Base-by-base conservation (phyloP, 176 grass and related monocot genomes). In the Canna indica region DNA sequence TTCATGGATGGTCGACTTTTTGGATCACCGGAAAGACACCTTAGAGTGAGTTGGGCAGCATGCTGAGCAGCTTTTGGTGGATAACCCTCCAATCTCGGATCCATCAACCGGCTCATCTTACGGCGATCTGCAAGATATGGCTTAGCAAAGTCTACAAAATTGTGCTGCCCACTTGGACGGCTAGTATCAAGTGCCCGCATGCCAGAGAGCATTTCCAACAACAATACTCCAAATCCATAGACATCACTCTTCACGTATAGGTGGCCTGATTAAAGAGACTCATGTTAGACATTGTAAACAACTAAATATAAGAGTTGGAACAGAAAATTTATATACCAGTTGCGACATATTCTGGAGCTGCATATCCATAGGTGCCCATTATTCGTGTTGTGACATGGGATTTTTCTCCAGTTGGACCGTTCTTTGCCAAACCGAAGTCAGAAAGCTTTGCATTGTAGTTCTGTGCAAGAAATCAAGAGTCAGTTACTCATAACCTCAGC, bases 351-450 rank as follows among this genome's bases (percentile, higher is more conserved):
- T 96, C 92, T 60, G 91, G 91, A 75, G 91, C 91, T 22, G 85
- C 88, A 78, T 96, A 96, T 59, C 91, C 91, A 30, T 86, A 88
- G 18, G 88, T 91, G 35, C 88, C 92, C 67, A 96, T 83, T 25
- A 96, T 16, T 73, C 88, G 53, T 0, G 92, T 96, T 3, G 88
- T 91, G 25, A 96, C 88, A 73, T 96, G 92, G 20, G 92, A 82
- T 31, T 70, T 62, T 7, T 81, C 88, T 45, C 75, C 92, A 62
- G 63, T 57, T 7, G 92, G 92, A 0, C 92, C 92, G 69, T 77
- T 87, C 88, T 96, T 96, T 76, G 92, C 92, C 52, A 96, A 79
- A 22, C 92, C 92, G 35, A 96, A 96, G 31, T 96, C 92, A 3
- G 92, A 96, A 25, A 91, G 85, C 81, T 96, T 96, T 4, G 88